A percentile compares a stretch with the other conserved stretches of the same genome.
phyloP scores from a whole-genome alignment of 306 rosid genomes.

The Gastrolobium villosum region DNA sequence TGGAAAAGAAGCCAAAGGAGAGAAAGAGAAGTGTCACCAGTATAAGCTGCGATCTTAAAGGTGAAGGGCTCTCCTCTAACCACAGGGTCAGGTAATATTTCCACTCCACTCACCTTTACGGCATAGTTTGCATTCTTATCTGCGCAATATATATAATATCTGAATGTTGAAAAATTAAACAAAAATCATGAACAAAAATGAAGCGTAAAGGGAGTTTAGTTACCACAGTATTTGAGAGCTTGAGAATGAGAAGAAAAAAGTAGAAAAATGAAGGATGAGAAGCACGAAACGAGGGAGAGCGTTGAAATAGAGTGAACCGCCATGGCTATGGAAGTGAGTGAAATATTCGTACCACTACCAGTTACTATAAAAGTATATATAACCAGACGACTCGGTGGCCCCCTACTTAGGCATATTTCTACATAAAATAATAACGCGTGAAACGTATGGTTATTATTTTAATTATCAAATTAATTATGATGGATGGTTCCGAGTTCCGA shows the following conservation, averaged over 20 bases:
- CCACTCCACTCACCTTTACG: slow-evolving; percentile 71
- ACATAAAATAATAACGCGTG: too few relatives aligned
- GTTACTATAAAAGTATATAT: too few relatives aligned
- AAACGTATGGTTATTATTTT: too few relatives aligned
- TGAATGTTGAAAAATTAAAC: slow-evolving; percentile 13
- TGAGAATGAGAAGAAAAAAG: slow-evolving; percentile 42
- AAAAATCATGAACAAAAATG: neutral
- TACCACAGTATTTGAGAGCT: slow-evolving; percentile 72
- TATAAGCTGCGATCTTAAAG: slow-evolving; percentile 78
- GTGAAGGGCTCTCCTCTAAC: slow-evolving; percentile 75
- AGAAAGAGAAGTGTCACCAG: slow-evolving; percentile 54
- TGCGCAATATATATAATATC: slow-evolving; percentile 36
- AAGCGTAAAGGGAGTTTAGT: slow-evolving; percentile 18
- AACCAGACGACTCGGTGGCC: too few relatives aligned
- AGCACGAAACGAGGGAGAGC: slow-evolving; percentile 52
- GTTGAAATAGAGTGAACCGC: slow-evolving; percentile 37
- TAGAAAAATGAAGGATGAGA: slow-evolving; percentile 44
- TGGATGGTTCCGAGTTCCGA: too few relatives aligned
- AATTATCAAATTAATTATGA: too few relatives aligned
- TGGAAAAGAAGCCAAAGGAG: neutral
- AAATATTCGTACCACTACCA: too few relatives aligned
- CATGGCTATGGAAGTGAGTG: slow-evolving; percentile 42
- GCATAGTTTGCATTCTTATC: slow-evolving; percentile 65
- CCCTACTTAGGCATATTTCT: too few relatives aligned
- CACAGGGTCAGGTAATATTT: slow-evolving; percentile 75